phyloP scores from a whole-genome alignment of 345 rosid genomes.

The Anacardium occidentale region DNA sequence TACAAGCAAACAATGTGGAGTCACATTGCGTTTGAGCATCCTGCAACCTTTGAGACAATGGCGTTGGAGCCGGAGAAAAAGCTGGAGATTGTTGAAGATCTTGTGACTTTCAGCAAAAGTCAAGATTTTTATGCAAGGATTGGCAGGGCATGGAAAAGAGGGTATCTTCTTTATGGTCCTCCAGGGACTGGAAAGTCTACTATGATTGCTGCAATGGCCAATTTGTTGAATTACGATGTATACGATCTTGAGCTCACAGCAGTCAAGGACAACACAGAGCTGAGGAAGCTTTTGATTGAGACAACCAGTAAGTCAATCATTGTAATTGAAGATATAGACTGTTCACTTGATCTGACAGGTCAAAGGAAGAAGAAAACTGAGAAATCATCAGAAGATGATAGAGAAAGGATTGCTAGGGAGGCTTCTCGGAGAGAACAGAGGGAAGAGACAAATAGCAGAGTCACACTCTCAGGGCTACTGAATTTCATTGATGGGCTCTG shows the following conservation, averaged over 20 bases:
- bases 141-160: slow-evolving; percentile 59
- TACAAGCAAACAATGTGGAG: slow-evolving; percentile 57
- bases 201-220: slow-evolving; percentile 41
- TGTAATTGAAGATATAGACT: slow-evolving; percentile 55
- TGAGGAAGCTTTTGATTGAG: slow-evolving; percentile 35
- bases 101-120: slow-evolving; percentile 49
- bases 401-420: slow-evolving; percentile 33
- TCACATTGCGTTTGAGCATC: slow-evolving; percentile 56
- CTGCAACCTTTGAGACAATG: slow-evolving; percentile 55
- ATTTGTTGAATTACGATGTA: slow-evolving; percentile 34
- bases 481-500: slow-evolving; percentile 72
- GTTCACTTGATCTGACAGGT: slow-evolving; percentile 58
- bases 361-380: slow-evolving; percentile 42
- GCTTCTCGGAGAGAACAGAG: slow-evolving; percentile 23
- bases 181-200: slow-evolving; percentile 39
- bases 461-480: slow-evolving; percentile 64
- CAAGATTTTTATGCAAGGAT: slow-evolving; percentile 55
- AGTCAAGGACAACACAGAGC: slow-evolving; percentile 37
- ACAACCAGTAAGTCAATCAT: slow-evolving; percentile 50
- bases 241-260: slow-evolving; percentile 40
- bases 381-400: slow-evolving; percentile 28
- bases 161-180: slow-evolving; percentile 54
- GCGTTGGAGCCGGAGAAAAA: slow-evolving; percentile 56
- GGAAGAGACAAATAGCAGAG: slow-evolving; percentile 39
- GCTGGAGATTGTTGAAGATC: slow-evolving; percentile 53